Conservation (phyloP, 2,329 filamentous ascomycete genomes). For the Alternaria gaisen region DNA sequence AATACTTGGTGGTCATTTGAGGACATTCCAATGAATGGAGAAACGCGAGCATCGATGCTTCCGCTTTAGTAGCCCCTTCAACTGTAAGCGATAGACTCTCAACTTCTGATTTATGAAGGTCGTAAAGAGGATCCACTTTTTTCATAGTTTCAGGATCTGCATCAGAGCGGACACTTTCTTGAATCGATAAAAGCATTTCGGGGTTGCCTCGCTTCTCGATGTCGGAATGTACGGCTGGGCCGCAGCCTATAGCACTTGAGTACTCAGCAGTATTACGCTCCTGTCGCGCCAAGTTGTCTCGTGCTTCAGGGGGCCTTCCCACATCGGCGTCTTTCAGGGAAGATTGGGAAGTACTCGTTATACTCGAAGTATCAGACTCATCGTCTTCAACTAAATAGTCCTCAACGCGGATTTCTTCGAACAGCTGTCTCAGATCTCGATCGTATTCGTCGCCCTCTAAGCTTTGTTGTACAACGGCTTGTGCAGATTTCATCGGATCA, state of each 20-base stretch:
- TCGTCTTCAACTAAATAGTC: conserved; percentile 2
- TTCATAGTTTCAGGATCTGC: not conserved
- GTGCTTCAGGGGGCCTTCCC: no score
- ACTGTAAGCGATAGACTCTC: not conserved
- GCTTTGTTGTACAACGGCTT: no score
- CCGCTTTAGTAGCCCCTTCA: not conserved
- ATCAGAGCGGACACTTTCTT: not conserved
- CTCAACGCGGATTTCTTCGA: not conserved
- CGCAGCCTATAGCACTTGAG: no score
- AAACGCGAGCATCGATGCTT: not conserved
- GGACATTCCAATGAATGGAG: not conserved
- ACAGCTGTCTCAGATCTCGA: no score
- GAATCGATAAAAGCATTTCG: no score
- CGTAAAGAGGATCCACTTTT: not conserved
- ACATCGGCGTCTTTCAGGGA: not conserved
- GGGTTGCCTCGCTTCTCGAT: no score
- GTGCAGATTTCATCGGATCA: no score
- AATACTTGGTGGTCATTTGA: not conserved
- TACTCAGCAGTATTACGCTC: no score
- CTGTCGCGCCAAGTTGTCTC: no score
- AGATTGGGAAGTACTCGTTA: not conserved
- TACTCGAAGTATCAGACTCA: not conserved
- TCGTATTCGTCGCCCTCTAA: no score
- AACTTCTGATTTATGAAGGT: not conserved
- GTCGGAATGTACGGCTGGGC: no score